These are phyloP conservation scores for Nicotiana tabacum DNA, from an alignment of 257 asterid species.

Conservation along the genomic window DNA sequence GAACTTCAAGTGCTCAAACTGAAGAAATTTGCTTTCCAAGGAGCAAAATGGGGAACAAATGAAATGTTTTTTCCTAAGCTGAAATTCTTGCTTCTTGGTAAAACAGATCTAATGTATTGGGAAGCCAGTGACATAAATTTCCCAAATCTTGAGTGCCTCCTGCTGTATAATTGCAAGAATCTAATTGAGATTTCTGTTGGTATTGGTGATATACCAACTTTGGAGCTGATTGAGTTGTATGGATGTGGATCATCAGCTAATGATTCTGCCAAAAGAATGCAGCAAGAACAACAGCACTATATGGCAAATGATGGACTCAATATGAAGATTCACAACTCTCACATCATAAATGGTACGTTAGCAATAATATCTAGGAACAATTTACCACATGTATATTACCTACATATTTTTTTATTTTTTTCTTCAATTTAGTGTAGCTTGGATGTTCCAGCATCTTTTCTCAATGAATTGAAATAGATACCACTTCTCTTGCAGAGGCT, in stretches of 20 bases:
- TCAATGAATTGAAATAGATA: background rate
- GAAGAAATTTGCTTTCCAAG: constrained; percentile 22
- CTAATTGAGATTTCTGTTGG: constrained; percentile 19
- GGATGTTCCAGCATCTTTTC: background rate
- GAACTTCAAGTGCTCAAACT: constrained; percentile 29
- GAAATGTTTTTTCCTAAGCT: constrained; percentile 15
- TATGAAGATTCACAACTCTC: background rate
- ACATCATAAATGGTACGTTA: background rate
- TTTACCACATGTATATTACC: background rate
- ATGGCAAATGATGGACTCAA: background rate
- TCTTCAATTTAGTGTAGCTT: too few relatives aligned
- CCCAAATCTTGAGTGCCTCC: constrained; percentile 19
- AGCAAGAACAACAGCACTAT: constrained; percentile 3
- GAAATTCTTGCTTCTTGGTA: constrained; percentile 15
- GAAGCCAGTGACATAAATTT: constrained; percentile 11
- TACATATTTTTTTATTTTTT: background rate
- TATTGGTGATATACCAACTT: constrained; percentile 13
- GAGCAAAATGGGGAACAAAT: constrained; percentile 11
- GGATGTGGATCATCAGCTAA: constrained; percentile 18
- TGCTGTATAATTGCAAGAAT: constrained; percentile 19
- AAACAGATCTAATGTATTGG: constrained; percentile 19
- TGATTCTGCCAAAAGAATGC: constrained; percentile 11
- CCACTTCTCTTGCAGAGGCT: background rate
- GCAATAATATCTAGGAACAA: background rate
- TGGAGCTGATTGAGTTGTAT: constrained; percentile 14